Conservation (phyloP, 345 rosid species). For the Abelmoschus esculentus region DNA sequence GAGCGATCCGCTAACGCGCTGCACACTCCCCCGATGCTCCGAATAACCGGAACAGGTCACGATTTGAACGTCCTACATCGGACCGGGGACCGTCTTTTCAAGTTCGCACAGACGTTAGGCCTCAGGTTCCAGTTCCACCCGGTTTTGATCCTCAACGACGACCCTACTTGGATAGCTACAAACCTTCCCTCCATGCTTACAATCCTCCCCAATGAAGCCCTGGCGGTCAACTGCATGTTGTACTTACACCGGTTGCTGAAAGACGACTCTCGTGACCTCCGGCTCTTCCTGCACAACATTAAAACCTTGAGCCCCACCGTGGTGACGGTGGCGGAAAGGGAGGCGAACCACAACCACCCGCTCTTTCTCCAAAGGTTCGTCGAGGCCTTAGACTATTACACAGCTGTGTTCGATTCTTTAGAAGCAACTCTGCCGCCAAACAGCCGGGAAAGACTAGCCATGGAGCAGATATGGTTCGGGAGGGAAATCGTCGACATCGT, state of each 20-base stretch:
- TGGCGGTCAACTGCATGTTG: constrained; percentile 71
- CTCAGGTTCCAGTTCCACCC: constrained; percentile 78
- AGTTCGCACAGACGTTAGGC: constrained; percentile 73
- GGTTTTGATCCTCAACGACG: constrained; percentile 49
- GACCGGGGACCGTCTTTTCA: constrained; percentile 79
- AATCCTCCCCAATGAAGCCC: constrained; percentile 49
- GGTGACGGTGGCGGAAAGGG: constrained; percentile 78
- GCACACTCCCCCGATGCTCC: constrained; percentile 51
- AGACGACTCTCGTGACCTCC: constrained; percentile 39
- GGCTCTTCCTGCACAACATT: constrained; percentile 52
- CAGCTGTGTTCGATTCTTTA: constrained; percentile 67
- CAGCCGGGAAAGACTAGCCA: constrained; percentile 67
- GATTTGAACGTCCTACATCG: constrained; percentile 49
- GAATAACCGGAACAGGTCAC: constrained; percentile 83
- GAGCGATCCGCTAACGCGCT: constrained; percentile 42
- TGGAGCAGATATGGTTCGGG: constrained; percentile 88
- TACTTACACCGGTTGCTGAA: constrained; percentile 57
- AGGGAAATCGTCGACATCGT: constrained; percentile 70
- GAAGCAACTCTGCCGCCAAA: constrained; percentile 92
- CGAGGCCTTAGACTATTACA: constrained; percentile 78
- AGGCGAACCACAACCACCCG: constrained; percentile 64
- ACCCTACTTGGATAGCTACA: constrained; percentile 34
- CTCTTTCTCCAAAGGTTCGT: constrained; percentile 57
- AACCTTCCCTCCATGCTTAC: constrained; percentile 41
- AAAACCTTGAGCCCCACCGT: constrained; percentile 64